phyloP scores from a whole-genome alignment of 257 asterid genomes.

The Ehretia macrophylla region DNA sequence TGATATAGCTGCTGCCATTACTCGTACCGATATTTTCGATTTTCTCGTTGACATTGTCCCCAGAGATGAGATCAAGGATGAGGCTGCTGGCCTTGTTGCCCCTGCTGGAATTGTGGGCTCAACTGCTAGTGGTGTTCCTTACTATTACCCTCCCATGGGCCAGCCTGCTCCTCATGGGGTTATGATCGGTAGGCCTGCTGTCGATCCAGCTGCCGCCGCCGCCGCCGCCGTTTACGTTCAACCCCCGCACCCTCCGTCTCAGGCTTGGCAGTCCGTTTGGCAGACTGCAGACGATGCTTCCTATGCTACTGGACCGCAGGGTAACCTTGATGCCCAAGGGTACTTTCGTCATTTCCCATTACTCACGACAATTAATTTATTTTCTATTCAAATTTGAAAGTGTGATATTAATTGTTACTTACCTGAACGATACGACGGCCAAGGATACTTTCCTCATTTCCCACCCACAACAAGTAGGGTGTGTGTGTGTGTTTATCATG shows the following conservation, averaged over 20 bases:
- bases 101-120: slow-evolving; percentile 26
- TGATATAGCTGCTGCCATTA: slow-evolving; percentile 87
- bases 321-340: slow-evolving; percentile 68
- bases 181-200: slow-evolving; percentile 75
- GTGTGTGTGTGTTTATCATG: no score
- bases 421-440: no score
- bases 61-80: slow-evolving; percentile 83
- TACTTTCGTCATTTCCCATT: slow-evolving; percentile 7
- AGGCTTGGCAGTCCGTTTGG: slow-evolving; percentile 89
- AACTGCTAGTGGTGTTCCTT: slow-evolving; percentile 66
- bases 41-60: slow-evolving; percentile 88
- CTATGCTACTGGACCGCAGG: slow-evolving; percentile 58
- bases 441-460: no score
- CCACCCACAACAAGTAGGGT: no score
- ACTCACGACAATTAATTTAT: no score
- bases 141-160: slow-evolving; percentile 73
- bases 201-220: slow-evolving; percentile 44
- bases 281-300: slow-evolving; percentile 60
- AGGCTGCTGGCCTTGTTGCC: slow-evolving; percentile 45
- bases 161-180: slow-evolving; percentile 49
- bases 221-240: slow-evolving; percentile 39
- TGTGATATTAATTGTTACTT: no score
- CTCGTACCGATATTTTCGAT: slow-evolving; percentile 86
- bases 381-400: no score
- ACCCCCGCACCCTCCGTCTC: slow-evolving; percentile 67